Evolutionary conservation across 2,329 filamentous ascomycete species (phyloP).

Genomic region (Xylaria sp.): DNA sequence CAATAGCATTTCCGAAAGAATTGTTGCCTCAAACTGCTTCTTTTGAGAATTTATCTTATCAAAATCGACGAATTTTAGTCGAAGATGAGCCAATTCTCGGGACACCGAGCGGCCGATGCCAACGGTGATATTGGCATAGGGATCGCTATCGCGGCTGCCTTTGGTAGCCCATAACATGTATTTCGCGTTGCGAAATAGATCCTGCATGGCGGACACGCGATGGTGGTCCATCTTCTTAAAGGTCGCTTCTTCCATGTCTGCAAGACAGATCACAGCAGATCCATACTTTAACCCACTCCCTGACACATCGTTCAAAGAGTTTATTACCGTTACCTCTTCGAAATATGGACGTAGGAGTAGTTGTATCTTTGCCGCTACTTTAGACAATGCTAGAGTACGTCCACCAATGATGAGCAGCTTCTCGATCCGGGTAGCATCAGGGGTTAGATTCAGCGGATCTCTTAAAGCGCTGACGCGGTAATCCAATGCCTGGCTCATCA

Average conservation of each 20-base stretch:
- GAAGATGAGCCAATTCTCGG: slow-evolving; percentile 7
- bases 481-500: slow-evolving; percentile 16
- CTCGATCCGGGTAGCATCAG: background rate
- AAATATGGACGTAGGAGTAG: background rate
- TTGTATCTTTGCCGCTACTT: background rate
- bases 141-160: background rate
- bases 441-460: background rate
- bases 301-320: background rate
- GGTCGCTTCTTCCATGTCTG: slow-evolving; percentile 12
- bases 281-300: background rate
- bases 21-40: background rate
- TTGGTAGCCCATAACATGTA: slow-evolving; percentile 19
- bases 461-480: background rate
- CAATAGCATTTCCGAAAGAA: slow-evolving; percentile 9
- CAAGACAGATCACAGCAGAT: slow-evolving; percentile 4
- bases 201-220: background rate
- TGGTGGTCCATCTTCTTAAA: background rate
- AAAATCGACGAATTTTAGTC: slow-evolving; percentile 6
- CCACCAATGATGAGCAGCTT: slow-evolving; percentile 2
- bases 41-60: background rate
- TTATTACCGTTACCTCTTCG: background rate
- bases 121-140: slow-evolving; percentile 17
- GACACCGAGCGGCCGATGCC: slow-evolving; percentile 11
- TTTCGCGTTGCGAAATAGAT: background rate
- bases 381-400: background rate